A percentile compares a stretch with the other conserved stretches of the same genome.
Conservation (phyloP, 345 rosid species). For the Euphorbia pulcherrima region DNA sequence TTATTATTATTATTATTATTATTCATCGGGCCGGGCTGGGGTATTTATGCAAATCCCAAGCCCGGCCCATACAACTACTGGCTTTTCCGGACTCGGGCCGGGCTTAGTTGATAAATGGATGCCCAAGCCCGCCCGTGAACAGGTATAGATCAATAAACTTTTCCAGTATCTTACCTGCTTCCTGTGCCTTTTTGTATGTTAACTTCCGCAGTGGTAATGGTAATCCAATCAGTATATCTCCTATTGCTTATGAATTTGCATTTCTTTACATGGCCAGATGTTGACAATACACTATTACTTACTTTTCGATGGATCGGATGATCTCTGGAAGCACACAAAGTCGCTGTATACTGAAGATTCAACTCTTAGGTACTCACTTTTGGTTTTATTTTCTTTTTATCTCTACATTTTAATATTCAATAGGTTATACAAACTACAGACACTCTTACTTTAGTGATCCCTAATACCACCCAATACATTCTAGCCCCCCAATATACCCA, state of each 20-base stretch:
- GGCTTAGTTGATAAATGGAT: too few species aligned
- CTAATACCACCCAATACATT: background rate
- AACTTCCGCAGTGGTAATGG: background rate
- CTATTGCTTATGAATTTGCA: conserved; percentile 2
- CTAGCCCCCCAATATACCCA: background rate
- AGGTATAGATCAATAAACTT: conserved; percentile 1
- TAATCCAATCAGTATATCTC: background rate
- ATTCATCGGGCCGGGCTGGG: too few species aligned
- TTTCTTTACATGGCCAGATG: conserved; percentile 52
- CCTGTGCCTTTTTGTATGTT: background rate
- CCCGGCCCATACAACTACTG: too few species aligned
- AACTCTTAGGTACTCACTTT: conserved; percentile 51
- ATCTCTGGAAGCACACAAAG: conserved; percentile 66
- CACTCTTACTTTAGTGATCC: background rate
- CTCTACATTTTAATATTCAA: background rate
- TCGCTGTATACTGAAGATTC: conserved; percentile 66
- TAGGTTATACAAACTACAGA: background rate
- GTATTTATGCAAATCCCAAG: too few species aligned
- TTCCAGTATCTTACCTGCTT: background rate
- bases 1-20: too few species aligned
- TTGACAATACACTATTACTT: conserved; percentile 86
- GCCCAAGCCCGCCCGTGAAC: too few species aligned
- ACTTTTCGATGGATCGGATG: conserved; percentile 84
- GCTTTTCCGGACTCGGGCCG: too few species aligned
- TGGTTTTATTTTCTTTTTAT: background rate